Evolutionary conservation across 2,329 filamentous ascomycete genomes (phyloP), one percentile per base, ranked within the genome.

Genomic region (Anthostomella pinea): DNA sequence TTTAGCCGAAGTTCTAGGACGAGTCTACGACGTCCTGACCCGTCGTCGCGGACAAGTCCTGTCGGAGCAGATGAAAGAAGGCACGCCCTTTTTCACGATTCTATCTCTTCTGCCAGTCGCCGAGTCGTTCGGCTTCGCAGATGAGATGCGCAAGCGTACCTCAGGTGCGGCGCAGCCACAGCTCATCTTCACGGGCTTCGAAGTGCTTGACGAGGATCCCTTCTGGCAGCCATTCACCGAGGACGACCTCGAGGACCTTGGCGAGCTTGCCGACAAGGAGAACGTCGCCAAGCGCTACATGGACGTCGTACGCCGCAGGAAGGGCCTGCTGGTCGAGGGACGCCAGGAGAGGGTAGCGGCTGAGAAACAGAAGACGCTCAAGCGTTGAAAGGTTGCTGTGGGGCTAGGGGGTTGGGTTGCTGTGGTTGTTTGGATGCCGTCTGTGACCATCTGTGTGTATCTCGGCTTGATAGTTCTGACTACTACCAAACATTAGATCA

Each of bases 191-290:
- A 79, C 87, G 6, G 93, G 93, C 1, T 98, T 90, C 58, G 88
- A 96, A 63, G 78, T 95, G 51, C 72, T 97, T 2, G 89, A 97
- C 60, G 85, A 96, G 65, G 93, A 98, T 68, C 93, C 93, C 0
- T 95, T 94, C 69, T 98, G 93, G 93, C 89, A 95, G 30, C 93
- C 93, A 1, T 89, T 88, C 48, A 97, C 91, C 0, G 93, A 97
- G 59, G 93, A 97, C 60, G 88, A 98, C 57, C 66, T 98, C 33
- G 93, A 98, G 72, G 93, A 98, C 69, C 67, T 98, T 43, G 93
- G 93, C 17, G 91, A 97, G 70, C 70, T 91, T 59, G 93, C 87
- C 4, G 93, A 98, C 66, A 79, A 79, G 57, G 93, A 97, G 72
- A 97, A 96, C 65, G 87, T 97, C 33, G 93, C 93, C 16, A 95